These are phyloP conservation scores for Kwoniella pini DNA, from an alignment of 768 basidiomycete species.

Conservation along the genomic window DNA sequence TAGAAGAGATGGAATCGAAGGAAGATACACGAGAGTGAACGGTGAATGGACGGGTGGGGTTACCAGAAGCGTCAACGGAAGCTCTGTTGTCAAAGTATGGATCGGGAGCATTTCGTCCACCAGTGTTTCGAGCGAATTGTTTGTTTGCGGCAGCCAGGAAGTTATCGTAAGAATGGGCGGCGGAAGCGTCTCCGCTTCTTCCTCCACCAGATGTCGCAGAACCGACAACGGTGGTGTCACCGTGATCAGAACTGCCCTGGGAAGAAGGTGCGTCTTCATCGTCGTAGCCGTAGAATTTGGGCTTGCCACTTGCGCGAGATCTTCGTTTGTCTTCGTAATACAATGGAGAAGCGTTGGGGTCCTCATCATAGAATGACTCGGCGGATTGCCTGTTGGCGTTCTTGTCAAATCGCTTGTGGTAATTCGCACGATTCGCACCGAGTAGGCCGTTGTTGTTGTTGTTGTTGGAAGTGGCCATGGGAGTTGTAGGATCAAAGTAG, in stretches of 20 bases:
- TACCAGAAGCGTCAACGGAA: conserved; percentile 38
- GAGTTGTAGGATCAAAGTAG: conserved; percentile 29
- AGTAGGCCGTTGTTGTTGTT: conserved; percentile 22
- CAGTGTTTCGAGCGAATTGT: conserved; percentile 77
- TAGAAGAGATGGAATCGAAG: conserved; percentile 86
- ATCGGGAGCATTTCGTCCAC: conserved; percentile 67
- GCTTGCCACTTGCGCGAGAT: conserved; percentile 52
- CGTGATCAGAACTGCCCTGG: conserved; percentile 48
- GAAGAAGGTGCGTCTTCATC: conserved; percentile 59
- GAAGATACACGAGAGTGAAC: conserved; percentile 76
- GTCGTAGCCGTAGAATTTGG: conserved; percentile 61
- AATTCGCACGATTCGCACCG: conserved; percentile 31
- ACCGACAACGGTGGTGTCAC: conserved; percentile 41
- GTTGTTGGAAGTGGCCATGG: conserved; percentile 20
- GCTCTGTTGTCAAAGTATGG: conserved; percentile 69
- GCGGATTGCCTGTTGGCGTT: conserved; percentile 50
- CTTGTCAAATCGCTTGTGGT: conserved; percentile 49
- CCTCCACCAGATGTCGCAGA: conserved; percentile 21
- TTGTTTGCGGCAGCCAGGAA: conserved; percentile 85
- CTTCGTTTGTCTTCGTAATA: conserved; percentile 49
- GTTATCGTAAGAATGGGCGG: conserved; percentile 64
- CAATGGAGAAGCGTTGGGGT: conserved; percentile 48
- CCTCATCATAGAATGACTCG: conserved; percentile 55
- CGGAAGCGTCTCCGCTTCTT: conserved; percentile 15
- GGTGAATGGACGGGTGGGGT: conserved; percentile 74